Conservation (phyloP, 1,284 basidiomycete genomes). For the Cryptococcus depauperatus region DNA sequence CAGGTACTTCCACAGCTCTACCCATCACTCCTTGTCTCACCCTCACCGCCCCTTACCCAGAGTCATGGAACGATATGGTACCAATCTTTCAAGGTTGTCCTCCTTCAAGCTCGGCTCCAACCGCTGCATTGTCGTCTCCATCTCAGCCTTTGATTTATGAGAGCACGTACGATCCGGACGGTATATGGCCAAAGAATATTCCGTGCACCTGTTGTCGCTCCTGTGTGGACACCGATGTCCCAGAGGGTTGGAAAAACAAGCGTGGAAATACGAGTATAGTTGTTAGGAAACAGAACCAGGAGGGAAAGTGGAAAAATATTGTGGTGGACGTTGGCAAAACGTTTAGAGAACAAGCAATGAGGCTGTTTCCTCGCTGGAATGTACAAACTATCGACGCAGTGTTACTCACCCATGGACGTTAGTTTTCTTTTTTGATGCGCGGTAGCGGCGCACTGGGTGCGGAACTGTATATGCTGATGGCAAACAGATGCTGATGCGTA, state of each 20-base stretch:
- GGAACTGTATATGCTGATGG: no score
- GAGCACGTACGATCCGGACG: slow-evolving; percentile 20
- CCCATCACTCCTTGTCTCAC: slow-evolving; percentile 43
- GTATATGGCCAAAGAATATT: slow-evolving; percentile 33
- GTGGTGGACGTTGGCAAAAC: slow-evolving; percentile 47
- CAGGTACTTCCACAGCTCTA: slow-evolving; percentile 43
- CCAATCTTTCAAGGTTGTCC: slow-evolving; percentile 14
- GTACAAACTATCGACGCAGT: slow-evolving; percentile 45
- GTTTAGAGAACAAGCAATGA: slow-evolving; percentile 42
- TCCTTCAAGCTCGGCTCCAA: neutral
- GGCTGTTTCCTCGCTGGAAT: slow-evolving; percentile 41
- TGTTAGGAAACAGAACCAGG: slow-evolving; percentile 21
- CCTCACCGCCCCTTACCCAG: slow-evolving; percentile 22
- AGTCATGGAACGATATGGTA: slow-evolving; percentile 16
- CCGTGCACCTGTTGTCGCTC: slow-evolving; percentile 39
- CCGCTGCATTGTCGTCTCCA: slow-evolving; percentile 4
- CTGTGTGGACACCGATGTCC: slow-evolving; percentile 31
- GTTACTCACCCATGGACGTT: slow-evolving; percentile 46
- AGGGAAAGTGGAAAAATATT: slow-evolving; percentile 39
- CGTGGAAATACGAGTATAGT: slow-evolving; percentile 42
- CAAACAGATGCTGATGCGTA: slow-evolving; percentile 37
- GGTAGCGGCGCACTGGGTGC: no score
- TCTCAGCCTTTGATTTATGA: slow-evolving; percentile 8
- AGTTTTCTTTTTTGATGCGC: slow-evolving; percentile 13
- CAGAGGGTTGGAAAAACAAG: slow-evolving; percentile 41